A percentile compares a stretch with the other conserved stretches of the same genome.
phyloP scores from a whole-genome alignment of 106 monocot species.

The Iris macrosiphon region DNA sequence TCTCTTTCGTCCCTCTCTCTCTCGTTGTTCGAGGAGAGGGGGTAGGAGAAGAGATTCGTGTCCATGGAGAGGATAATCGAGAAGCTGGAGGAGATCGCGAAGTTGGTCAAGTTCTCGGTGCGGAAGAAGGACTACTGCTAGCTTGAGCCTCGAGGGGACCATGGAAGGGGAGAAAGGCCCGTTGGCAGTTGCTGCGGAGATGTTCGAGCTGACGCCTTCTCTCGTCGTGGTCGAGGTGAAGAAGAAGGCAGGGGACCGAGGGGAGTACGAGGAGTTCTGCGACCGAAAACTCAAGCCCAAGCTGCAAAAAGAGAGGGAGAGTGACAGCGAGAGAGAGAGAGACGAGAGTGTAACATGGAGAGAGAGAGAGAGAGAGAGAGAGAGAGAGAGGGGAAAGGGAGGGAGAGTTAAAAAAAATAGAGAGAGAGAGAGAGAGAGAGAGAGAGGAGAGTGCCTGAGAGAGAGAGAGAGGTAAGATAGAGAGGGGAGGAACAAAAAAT shows the following conservation, averaged over 20 bases:
- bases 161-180: conserved; percentile 62
- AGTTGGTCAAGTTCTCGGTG: conserved; percentile 44
- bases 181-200: conserved; percentile 50
- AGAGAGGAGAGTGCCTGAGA: no score
- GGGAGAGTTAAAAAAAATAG: no score
- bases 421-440: no score
- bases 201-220: conserved; percentile 53
- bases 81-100: conserved; percentile 69
- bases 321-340: no score
- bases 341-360: no score
- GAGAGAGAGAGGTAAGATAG: no score
- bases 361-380: no score
- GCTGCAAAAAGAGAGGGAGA: no score
- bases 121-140: conserved; percentile 57
- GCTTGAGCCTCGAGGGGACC: conserved; percentile 64
- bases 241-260: conserved; percentile 75
- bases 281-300: conserved; percentile 71
- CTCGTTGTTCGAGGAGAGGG: conserved; percentile 56
- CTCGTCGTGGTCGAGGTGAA: conserved; percentile 66
- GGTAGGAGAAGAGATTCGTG: conserved; percentile 47
- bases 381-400: no score
- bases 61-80: conserved; percentile 45
- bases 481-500: no score
- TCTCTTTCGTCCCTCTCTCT: no score
- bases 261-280: conserved; percentile 81